Base-by-base conservation (phyloP, 176 grass and related monocot genomes). In the Cocos nucifera region DNA sequence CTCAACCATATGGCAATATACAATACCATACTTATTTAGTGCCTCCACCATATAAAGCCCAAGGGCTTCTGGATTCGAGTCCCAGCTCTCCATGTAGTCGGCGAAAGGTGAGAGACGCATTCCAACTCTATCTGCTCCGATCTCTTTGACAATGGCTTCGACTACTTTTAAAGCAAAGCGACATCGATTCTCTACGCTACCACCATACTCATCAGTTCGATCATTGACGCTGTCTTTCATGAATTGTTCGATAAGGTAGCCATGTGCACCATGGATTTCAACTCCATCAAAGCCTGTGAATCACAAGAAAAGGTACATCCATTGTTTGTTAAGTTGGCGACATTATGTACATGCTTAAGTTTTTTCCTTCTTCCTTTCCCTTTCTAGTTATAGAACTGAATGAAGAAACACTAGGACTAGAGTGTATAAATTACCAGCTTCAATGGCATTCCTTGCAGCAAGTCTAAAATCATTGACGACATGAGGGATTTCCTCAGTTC, bases 201-300 rank as follows among this genome's bases (percentile, higher is more conserved):
- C 76, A 3, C 79, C 65, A 3, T 89, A 89, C 44, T 72, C 32
- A 23, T 85, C 78, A 0, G 52, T 62, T 29, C 62, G 86, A n/a
- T 83, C 68, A 19, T 83, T 80, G 24, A 56, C 73, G 2, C 69
- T 49, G 15, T 80, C 73, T 63, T 86, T 83, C 63, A 80, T 73
- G 55, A 86, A 86, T 30, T 91, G 83, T 63, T 91, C 69, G 1
- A 91, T 48, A 21, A 86, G 56, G 57, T 77, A 83, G 35, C 78
- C 81, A 48, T 82, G 56, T 0, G 75, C 82, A 7, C 68, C 69
- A 16, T 83, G 83, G 6, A 86, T 83, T 55, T 90, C 87, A 17
- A 90, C 82, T 19, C 82, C 87, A 1, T 90, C 82, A 52, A 86
- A 90, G 21, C 82, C 79, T 83, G 39, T 12, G 10, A 14, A 44